Evolutionary conservation across 768 basidiomycete genomes (phyloP).

Genomic region (Trametes elegans): DNA sequence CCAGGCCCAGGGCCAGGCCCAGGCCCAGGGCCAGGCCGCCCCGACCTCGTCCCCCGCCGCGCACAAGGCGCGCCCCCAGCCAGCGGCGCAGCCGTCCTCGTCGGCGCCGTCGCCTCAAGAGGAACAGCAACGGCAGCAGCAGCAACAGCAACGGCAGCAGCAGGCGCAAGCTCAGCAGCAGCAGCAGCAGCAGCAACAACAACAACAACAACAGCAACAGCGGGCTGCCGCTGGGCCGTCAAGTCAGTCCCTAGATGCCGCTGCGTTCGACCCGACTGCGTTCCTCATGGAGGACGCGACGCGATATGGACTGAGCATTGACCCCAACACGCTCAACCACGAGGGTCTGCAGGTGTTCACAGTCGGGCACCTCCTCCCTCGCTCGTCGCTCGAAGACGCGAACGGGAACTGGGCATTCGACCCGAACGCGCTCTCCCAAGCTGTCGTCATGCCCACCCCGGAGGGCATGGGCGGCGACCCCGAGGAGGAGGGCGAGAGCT

Average conservation of each 20-base stretch:
- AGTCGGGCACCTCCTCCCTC: conserved; percentile 71
- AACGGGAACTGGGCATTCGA: conserved; percentile 66
- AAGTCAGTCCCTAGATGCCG: conserved; percentile 7
- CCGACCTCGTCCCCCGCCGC: neutral
- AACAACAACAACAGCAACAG: neutral
- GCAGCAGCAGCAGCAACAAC: conserved; percentile 8
- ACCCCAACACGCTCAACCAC: conserved; percentile 34
- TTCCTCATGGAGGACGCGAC: conserved; percentile 24
- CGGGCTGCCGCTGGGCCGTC: conserved; percentile 2
- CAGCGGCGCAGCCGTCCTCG: neutral
- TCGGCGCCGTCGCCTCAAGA: conserved; percentile 1
- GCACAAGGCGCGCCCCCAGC: conserved; percentile 2
- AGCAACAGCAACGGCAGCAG: conserved; percentile 2
- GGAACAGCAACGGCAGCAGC: conserved; percentile 3
- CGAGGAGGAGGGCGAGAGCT: conserved; percentile 26
- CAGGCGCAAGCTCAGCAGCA: neutral
- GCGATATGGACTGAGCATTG: conserved; percentile 23
- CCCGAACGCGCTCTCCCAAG: conserved; percentile 31
- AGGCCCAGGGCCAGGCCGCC: conserved; percentile 10
- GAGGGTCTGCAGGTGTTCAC: conserved; percentile 80
- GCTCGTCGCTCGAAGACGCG: conserved; percentile 45
- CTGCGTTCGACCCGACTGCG: conserved; percentile 17
- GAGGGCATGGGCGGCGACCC: conserved; percentile 31
- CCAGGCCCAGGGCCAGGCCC: conserved; percentile 12
- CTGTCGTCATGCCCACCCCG: conserved; percentile 30